Conservation (phyloP, 768 basidiomycete species). For the Dioszegia crocea region DNA sequence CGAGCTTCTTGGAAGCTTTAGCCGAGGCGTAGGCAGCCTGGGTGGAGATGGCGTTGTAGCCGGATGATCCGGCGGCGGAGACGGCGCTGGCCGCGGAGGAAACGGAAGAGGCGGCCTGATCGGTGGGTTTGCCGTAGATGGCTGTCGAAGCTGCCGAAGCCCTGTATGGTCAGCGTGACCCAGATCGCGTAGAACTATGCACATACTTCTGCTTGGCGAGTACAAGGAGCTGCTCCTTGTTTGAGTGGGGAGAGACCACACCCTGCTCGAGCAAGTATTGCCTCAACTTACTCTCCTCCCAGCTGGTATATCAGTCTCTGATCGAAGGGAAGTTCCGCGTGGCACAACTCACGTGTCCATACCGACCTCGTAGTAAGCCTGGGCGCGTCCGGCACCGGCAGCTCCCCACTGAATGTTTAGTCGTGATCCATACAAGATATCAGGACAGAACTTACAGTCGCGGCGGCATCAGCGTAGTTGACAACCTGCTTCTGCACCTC, state of each 20-base stretch:
- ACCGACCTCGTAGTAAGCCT: conserved; percentile 51
- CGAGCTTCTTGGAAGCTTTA: conserved; percentile 52
- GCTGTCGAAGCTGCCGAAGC: conserved; percentile 59
- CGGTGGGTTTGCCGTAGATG: conserved; percentile 53
- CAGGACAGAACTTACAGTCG: conserved; percentile 28
- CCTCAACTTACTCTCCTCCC: conserved; percentile 79
- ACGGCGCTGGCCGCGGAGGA: conserved; percentile 38
- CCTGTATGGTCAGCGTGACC: conserved; percentile 45
- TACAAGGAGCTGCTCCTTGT: conserved; percentile 71
- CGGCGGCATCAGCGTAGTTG: conserved; percentile 48
- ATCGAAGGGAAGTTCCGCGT: not conserved
- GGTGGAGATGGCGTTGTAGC: conserved; percentile 22
- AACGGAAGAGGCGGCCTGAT: conserved; percentile 49
- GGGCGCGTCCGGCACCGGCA: conserved; percentile 37
- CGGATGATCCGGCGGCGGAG: conserved; percentile 22
- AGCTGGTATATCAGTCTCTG: conserved; percentile 47
- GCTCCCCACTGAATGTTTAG: conserved; percentile 36
- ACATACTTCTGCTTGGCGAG: conserved; percentile 64
- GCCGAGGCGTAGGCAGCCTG: conserved; percentile 46
- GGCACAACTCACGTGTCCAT: conserved; percentile 57
- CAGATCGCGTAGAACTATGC: not conserved
- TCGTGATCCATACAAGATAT: not conserved
- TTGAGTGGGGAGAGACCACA: conserved; percentile 72
- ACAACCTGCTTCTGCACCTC: conserved; percentile 53
- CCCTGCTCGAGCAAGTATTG: conserved; percentile 83